These are phyloP conservation scores for Pilasporangium apinafurcum DNA, from an alignment of 352 stramenopile species.

Conservation along the genomic window DNA sequence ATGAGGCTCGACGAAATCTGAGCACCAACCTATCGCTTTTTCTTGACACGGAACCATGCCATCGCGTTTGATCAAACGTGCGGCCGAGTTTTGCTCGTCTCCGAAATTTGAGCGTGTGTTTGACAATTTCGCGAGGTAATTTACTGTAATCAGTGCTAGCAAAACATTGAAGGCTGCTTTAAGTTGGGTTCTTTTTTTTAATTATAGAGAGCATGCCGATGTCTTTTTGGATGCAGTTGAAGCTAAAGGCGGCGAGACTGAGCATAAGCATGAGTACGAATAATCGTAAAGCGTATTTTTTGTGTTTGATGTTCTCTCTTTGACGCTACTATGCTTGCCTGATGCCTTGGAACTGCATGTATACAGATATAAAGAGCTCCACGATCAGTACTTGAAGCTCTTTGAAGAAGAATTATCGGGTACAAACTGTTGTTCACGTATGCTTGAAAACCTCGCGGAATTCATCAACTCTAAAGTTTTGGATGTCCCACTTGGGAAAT, in stretches of 20 bases:
- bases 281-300: too few relatives aligned
- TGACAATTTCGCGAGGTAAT: slow-evolving; percentile 63
- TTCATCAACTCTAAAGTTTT: too few relatives aligned
- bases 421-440: slow-evolving; percentile 8
- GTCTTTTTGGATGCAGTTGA: slow-evolving; percentile 59
- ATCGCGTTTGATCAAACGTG: slow-evolving; percentile 50
- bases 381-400: slow-evolving; percentile 65
- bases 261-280: slow-evolving; percentile 78
- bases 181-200: neutral
- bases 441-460: too few relatives aligned
- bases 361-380: slow-evolving; percentile 61
- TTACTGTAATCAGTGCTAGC: neutral
- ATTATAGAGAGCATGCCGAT: slow-evolving; percentile 45
- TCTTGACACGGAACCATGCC: slow-evolving; percentile 17
- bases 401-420: slow-evolving; percentile 67
- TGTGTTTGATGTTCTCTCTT: too few relatives aligned
- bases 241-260: slow-evolving; percentile 50
- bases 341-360: too few relatives aligned
- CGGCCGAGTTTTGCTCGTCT: slow-evolving; percentile 61
- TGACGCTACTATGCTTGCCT: too few relatives aligned
- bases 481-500: neutral
- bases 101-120: slow-evolving; percentile 75
- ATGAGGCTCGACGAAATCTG: too few relatives aligned
- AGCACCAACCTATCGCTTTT: neutral
- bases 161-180: neutral